Evolutionary conservation across 768 basidiomycete genomes (phyloP).

Genomic region (Baorangia bicolor): DNA sequence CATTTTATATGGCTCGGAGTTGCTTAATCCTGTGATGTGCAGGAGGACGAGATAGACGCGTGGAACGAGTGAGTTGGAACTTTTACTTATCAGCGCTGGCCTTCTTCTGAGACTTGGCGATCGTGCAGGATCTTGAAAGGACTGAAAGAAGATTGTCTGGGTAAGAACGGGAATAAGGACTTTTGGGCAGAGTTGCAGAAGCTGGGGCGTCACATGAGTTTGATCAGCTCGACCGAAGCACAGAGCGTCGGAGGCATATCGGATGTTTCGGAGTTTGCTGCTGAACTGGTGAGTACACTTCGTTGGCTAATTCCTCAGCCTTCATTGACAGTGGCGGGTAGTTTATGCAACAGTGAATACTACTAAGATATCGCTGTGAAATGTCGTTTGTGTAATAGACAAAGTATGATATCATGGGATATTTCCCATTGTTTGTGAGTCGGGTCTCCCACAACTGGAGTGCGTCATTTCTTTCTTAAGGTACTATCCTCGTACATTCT

Average conservation of each 20-base stretch:
- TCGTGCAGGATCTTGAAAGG: conserved; percentile 56
- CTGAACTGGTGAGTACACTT: conserved; percentile 46
- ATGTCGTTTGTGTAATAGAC: background rate
- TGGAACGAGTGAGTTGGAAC: conserved; percentile 67
- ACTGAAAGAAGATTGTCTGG: conserved; percentile 54
- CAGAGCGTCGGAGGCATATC: conserved; percentile 56
- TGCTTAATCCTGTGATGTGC: background rate
- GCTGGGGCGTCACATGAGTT: conserved; percentile 51
- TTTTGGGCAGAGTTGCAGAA: conserved; percentile 66
- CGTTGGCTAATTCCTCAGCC: background rate
- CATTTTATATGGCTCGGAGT: background rate
- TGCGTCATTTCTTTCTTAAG: background rate
- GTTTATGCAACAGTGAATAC: conserved; percentile 26
- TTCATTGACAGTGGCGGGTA: conserved; percentile 1
- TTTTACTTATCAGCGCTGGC: background rate
- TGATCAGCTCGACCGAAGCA: conserved; percentile 66
- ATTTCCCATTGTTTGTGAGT: background rate
- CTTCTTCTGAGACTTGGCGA: background rate
- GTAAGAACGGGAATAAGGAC: conserved; percentile 55
- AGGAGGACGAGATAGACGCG: conserved; percentile 82
- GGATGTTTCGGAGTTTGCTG: conserved; percentile 51
- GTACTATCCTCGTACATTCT: background rate
- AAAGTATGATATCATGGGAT: background rate
- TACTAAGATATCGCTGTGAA: background rate
- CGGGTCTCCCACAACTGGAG: background rate